Evolutionary conservation across 495 filamentous ascomycete species (phyloP), one percentile per base, ranked within the genome.

Genomic region (Podospora comata): DNA sequence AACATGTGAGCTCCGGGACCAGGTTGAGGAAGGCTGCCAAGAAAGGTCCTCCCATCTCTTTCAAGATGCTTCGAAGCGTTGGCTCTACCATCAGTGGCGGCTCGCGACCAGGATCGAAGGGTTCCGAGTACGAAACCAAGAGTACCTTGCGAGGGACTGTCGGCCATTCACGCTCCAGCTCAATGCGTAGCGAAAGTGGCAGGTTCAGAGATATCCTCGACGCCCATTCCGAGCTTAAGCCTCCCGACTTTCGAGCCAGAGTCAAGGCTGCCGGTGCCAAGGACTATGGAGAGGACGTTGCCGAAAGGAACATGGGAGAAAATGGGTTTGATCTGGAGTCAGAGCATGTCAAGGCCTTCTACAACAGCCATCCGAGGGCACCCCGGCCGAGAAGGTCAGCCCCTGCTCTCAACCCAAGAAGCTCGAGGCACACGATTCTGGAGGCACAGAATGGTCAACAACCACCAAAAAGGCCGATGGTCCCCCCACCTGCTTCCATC

Each of bases 201-300:
- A 72, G 39, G 54, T 82, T 72, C 71, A 80, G 85, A 62, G 85
- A 87, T 66, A 69, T 86, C 2, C 72, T 86, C 7, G 85, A 85
- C 65, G 84, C 84, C 16, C 81, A 84, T 64, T 81, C 83, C 1
- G 81, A 78, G 56, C 79, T 85, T 60, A 79, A 74, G 23, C 79
- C 82, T 5, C 69, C 70, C 6, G 76, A 83, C 63, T 85, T 83
- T 72, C 73, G 74, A 65, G 76, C 71, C n/a, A 76, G 82, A 58
- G 73, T 82, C 9, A 75, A 81, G 61, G 82, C 84, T 9, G 72
- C 81, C 15, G 84, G 84, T 0, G 72, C 76, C 1, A 78, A 78
- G 62, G 81, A 83, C 62, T 86, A 84, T 65, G 84, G 81, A 44
- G 84, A 87, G 71, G 85, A 86, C 70, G 84, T 87, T 0, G 85